phyloP scores from a whole-genome alignment of 306 rosid genomes.

The Purshia tridentata region DNA sequence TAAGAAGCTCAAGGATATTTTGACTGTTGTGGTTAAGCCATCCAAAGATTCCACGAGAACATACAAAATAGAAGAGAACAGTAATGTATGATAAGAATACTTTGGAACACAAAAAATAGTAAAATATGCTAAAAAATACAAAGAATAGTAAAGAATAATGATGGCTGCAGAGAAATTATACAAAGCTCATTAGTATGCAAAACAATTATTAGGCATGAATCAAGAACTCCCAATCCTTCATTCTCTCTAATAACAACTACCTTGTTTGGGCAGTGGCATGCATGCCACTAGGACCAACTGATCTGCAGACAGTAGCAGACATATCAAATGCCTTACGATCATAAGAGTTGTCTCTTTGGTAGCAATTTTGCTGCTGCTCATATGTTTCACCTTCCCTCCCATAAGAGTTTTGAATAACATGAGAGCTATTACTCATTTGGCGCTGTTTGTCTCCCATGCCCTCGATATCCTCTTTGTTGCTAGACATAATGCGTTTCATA shows the following conservation, averaged over 20 bases:
- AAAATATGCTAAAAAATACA: not conserved
- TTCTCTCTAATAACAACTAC: conserved; percentile 29
- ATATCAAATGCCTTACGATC: conserved; percentile 18
- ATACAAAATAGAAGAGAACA: not conserved
- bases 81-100: not conserved
- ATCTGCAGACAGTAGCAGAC: conserved; percentile 29
- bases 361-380: conserved; percentile 41
- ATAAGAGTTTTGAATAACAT: conserved; percentile 32
- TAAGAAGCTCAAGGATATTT: conserved; percentile 45
- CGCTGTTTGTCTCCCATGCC: conserved; percentile 21
- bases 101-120: not conserved
- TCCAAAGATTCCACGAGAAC: conserved; percentile 11
- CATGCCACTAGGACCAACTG: conserved; percentile 29
- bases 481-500: conserved; percentile 22
- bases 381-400: conserved; percentile 33
- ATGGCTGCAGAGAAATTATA: conserved; percentile 7
- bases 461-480: conserved; percentile 33
- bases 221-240: not conserved
- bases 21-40: conserved; percentile 35
- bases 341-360: conserved; percentile 28
- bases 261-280: conserved; percentile 33
- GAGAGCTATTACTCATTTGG: conserved; percentile 35
- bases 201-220: not conserved
- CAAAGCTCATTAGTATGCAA: not conserved
- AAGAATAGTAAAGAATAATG: not conserved